These are phyloP conservation scores for Haplosporangium sp. DNA, from an alignment of 371 early-diverging fungal genomes.

Conservation along the genomic window DNA sequence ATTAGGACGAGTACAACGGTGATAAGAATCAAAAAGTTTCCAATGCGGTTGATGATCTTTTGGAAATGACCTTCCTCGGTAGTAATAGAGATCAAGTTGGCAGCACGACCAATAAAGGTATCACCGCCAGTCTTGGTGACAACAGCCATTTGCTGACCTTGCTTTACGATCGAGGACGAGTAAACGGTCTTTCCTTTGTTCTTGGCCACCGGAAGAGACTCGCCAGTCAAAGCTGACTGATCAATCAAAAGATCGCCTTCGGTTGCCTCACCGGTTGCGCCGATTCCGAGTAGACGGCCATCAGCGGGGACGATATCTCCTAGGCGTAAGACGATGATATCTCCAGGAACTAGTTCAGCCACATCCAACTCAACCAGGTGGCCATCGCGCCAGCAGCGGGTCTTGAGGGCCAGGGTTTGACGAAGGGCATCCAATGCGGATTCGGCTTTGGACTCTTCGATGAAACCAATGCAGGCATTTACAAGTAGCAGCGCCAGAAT, in stretches of 20 bases:
- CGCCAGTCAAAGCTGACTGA: constrained; percentile 96
- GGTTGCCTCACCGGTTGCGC: constrained; percentile 80
- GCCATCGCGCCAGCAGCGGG: constrained; percentile 82
- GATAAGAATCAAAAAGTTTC: constrained; percentile 90
- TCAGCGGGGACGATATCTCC: constrained; percentile 98
- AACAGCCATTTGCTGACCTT: constrained; percentile 86
- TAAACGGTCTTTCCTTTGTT: constrained; percentile 82
- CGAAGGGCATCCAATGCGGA: constrained; percentile 90
- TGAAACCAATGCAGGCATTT: constrained; percentile 91
- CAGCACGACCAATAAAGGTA: constrained; percentile 92
- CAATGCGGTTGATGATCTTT: constrained; percentile 91
- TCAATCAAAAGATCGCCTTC: constrained; percentile 87
- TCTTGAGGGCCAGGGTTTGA: constrained; percentile 75
- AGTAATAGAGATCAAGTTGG: constrained; percentile 86
- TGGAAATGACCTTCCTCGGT: constrained; percentile 88
- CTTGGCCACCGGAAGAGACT: constrained; percentile 89
- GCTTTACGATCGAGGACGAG: constrained; percentile 86
- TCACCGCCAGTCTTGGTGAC: constrained; percentile 86
- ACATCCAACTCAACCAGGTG: constrained; percentile 83
- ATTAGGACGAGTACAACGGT: constrained; percentile 84
- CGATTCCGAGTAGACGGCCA: constrained; percentile 85
- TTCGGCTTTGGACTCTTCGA: constrained; percentile 91
- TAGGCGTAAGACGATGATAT: constrained; percentile 87
- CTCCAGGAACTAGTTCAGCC: constrained; percentile 84
- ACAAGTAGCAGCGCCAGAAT: constrained; percentile 81